Evolutionary conservation across 371 early-diverging fungal genomes (phyloP).

Genomic region (Blyttiomyces sp.): DNA sequence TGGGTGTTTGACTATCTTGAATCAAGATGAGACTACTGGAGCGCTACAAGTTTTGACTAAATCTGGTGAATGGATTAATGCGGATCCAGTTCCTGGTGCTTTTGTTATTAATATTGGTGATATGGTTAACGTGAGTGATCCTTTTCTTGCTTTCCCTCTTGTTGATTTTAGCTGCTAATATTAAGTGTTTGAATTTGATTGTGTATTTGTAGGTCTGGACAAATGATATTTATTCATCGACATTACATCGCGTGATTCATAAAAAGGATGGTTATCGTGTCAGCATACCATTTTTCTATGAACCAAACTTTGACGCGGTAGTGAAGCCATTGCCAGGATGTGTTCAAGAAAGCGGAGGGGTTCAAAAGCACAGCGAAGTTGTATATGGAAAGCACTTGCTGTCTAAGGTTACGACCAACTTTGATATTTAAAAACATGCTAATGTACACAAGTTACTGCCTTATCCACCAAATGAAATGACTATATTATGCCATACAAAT

Average conservation of each 20-base stretch:
- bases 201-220: slow-evolving; percentile 31
- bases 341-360: slow-evolving; percentile 17
- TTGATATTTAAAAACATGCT: no score
- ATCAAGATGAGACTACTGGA: slow-evolving; percentile 39
- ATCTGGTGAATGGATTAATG: slow-evolving; percentile 43
- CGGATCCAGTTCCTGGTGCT: slow-evolving; percentile 37
- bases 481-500: no score
- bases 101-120: slow-evolving; percentile 51
- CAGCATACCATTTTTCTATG: slow-evolving; percentile 42
- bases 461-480: no score
- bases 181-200: background rate
- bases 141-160: background rate
- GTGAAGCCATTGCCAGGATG: slow-evolving; percentile 30
- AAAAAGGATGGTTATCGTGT: slow-evolving; percentile 30
- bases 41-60: slow-evolving; percentile 42
- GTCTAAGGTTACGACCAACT: slow-evolving; percentile 35
- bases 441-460: no score
- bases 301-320: slow-evolving; percentile 36
- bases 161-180: background rate
- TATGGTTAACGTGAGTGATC: slow-evolving; percentile 42
- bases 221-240: slow-evolving; percentile 39
- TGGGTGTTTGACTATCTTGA: slow-evolving; percentile 42
- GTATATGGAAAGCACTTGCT: slow-evolving; percentile 41
- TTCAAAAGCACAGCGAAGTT: slow-evolving; percentile 17
- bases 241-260: slow-evolving; percentile 46